A percentile compares a stretch with the other conserved stretches of the same genome.
Conservation (phyloP, 768 basidiomycete genomes). For the Mycena latifolia region DNA sequence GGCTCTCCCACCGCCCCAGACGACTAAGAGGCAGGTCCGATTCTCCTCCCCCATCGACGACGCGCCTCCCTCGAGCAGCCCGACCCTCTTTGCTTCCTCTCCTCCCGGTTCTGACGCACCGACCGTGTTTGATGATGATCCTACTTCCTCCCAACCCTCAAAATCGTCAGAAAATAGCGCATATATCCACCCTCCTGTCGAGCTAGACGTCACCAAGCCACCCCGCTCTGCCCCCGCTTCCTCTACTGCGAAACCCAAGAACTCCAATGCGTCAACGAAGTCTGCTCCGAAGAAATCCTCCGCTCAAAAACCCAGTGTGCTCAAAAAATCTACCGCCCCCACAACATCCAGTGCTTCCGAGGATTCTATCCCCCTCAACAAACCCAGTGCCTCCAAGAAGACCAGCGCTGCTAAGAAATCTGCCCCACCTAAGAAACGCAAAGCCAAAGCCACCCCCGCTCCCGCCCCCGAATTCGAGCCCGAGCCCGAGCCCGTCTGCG, state of each 20-base stretch:
- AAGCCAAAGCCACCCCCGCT: not conserved
- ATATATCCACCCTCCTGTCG: not conserved
- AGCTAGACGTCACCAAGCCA: not conserved
- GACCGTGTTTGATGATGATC: conserved; percentile 1
- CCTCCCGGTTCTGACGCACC: conserved; percentile 23
- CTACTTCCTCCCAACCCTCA: not conserved
- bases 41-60: not conserved
- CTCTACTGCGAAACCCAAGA: too few relatives aligned
- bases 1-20: not conserved
- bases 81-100: conserved; percentile 22
- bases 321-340: conserved; percentile 1
- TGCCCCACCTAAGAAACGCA: conserved; percentile 3
- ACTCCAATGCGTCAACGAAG: not conserved
- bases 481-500: conserved; percentile 10
- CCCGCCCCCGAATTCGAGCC: not conserved
- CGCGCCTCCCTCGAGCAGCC: conserved; percentile 29
- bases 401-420: too few relatives aligned
- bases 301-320: not conserved
- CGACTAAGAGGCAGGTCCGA: conserved; percentile 4
- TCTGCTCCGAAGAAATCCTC: too few relatives aligned
- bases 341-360: too few relatives aligned
- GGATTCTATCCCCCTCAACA: too few relatives aligned
- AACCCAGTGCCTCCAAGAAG: not conserved
- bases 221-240: too few relatives aligned
- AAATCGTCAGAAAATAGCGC: conserved; percentile 4